These are phyloP conservation scores for Hypoxylon lienhwacheense DNA, from an alignment of 495 filamentous ascomycete genomes.

Conservation along the genomic window DNA sequence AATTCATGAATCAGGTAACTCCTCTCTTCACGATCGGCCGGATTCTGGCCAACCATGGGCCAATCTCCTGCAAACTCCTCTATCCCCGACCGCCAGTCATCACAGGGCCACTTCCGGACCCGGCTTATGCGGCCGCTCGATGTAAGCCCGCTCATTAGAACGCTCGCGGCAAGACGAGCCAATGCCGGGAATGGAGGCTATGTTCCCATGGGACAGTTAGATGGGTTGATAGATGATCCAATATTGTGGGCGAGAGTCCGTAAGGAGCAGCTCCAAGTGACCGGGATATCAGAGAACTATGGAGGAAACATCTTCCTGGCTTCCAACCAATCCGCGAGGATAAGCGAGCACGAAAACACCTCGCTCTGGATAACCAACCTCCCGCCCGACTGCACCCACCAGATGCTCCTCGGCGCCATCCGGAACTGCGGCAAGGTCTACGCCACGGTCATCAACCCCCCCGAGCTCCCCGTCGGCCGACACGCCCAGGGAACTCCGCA, in stretches of 20 bases:
- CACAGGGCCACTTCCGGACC: no score
- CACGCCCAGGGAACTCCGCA: neutral
- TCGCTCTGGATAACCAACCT: conserved; percentile 44
- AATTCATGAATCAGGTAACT: no score
- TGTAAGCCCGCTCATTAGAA: neutral
- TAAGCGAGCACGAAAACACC: conserved; percentile 38
- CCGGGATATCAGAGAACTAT: conserved; percentile 35
- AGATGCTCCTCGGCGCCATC: conserved; percentile 36
- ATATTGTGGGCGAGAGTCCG: neutral
- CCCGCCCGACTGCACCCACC: conserved; percentile 29
- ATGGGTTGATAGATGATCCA: neutral
- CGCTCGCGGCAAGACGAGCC: neutral
- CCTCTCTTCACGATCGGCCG: no score
- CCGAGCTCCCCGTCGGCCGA: conserved; percentile 10
- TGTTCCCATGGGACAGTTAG: neutral
- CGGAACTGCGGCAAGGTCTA: conserved; percentile 41
- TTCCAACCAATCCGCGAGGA: conserved; percentile 37
- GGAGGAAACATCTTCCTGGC: conserved; percentile 33
- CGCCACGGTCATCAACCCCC: conserved; percentile 42
- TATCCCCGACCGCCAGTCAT: no score
- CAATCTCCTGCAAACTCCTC: no score
- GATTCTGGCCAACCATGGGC: no score
- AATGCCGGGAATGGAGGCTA: conserved; percentile 9
- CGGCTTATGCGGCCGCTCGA: neutral
- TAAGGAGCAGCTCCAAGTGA: neutral